These are phyloP conservation scores for Phyllostachys edulis DNA, from an alignment of 176 grass and related monocot genomes.

Conservation along the genomic window DNA sequence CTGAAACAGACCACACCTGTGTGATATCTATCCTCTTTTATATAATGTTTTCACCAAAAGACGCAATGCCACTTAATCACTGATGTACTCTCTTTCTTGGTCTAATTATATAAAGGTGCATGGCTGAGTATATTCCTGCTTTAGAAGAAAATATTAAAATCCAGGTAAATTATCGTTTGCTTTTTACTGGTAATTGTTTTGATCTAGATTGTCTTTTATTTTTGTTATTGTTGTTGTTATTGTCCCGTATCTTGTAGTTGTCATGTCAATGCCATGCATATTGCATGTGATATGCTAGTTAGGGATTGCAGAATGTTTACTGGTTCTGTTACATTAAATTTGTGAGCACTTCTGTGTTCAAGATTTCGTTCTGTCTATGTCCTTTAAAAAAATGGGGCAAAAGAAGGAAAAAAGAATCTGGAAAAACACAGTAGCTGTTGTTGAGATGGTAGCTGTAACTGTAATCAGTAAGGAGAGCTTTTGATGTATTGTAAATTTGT, in stretches of 20 bases:
- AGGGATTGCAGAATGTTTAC: background rate
- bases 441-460: background rate
- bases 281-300: slow-evolving; percentile 11
- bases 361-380: slow-evolving; percentile 3
- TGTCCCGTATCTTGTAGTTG: slow-evolving; percentile 5
- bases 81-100: slow-evolving; percentile 14
- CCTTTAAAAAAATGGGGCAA: background rate
- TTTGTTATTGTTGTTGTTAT: background rate
- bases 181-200: slow-evolving; percentile 9
- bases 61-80: background rate
- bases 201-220: slow-evolving; percentile 1
- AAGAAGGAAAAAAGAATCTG: background rate
- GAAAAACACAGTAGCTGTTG: slow-evolving; percentile 20
- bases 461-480: background rate
- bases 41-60: background rate
- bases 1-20: background rate
- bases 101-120: slow-evolving; percentile 67
- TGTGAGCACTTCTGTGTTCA: background rate
- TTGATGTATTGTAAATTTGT: background rate
- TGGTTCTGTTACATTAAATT: background rate
- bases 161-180: slow-evolving; percentile 46
- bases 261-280: background rate
- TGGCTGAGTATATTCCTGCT: slow-evolving; percentile 74
- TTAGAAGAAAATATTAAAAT: slow-evolving; percentile 75
- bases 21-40: slow-evolving; percentile 8